These are phyloP conservation scores for Coniferiporia weirii DNA, from an alignment of 1,284 basidiomycete genomes.

Conservation along the genomic window DNA sequence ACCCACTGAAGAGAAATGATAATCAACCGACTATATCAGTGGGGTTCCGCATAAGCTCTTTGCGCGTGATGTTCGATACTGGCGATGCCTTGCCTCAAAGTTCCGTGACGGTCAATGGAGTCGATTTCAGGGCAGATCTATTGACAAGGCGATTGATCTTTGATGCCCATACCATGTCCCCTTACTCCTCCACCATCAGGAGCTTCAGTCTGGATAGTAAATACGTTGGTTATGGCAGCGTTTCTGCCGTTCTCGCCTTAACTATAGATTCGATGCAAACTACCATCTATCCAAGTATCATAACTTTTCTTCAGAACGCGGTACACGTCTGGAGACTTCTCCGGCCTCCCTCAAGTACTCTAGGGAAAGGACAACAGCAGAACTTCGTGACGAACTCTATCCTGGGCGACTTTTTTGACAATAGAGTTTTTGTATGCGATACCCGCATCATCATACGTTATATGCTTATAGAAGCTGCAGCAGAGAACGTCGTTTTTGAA, in stretches of 20 bases:
- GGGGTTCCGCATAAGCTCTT: neutral
- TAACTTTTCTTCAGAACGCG: conserved; percentile 55
- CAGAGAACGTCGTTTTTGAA: conserved; percentile 43
- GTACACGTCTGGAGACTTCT: conserved; percentile 42
- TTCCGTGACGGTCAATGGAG: conserved; percentile 3
- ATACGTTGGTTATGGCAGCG: conserved; percentile 8
- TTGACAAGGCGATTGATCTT: conserved; percentile 14
- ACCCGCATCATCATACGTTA: conserved; percentile 5
- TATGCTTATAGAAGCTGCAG: conserved; percentile 39
- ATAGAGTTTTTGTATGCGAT: conserved; percentile 5
- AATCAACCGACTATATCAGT: neutral
- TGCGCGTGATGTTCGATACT: neutral
- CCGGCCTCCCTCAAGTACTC: neutral
- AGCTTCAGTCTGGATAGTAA: conserved; percentile 2
- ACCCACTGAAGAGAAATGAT: conserved; percentile 3
- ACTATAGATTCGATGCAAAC: conserved; percentile 31
- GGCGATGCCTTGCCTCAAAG: conserved; percentile 5
- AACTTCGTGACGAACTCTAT: neutral
- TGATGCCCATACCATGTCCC: conserved; percentile 5
- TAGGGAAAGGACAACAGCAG: neutral
- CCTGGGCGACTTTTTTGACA: conserved; percentile 1
- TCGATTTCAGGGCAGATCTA: conserved; percentile 4
- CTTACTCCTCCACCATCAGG: conserved; percentile 14
- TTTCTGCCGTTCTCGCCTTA: neutral
- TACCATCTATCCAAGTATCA: conserved; percentile 52